A percentile compares a stretch with the other conserved stretches of the same genome.
phyloP scores from a whole-genome alignment of 1,139 yeast species.

The Yamadazyma membranifaciens region DNA sequence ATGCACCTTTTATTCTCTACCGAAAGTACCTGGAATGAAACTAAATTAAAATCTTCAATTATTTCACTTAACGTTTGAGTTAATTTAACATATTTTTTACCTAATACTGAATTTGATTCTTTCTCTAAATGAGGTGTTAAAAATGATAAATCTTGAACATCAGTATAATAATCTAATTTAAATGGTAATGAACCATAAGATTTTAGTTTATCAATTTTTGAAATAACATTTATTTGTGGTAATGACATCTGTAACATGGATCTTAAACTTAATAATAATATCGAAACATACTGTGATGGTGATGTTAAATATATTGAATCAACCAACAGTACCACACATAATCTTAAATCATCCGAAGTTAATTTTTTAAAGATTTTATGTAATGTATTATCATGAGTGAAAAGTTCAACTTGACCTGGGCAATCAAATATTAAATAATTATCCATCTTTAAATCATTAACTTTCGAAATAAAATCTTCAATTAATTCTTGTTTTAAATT shows the following conservation, averaged over 20 bases:
- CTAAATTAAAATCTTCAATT: conserved; percentile 83
- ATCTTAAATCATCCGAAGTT: conserved; percentile 55
- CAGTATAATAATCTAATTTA: conserved; percentile 81
- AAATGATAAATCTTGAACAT: conserved; percentile 78
- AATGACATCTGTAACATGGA: conserved; percentile 49
- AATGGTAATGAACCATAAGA: conserved; percentile 64
- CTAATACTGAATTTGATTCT: conserved; percentile 63
- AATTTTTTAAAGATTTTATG: conserved; percentile 35
- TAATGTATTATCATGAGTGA: conserved; percentile 45
- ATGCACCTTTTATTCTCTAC: conserved; percentile 90
- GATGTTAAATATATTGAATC: conserved; percentile 84
- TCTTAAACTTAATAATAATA: conserved; percentile 74
- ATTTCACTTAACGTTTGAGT: conserved; percentile 81
- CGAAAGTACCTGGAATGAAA: conserved; percentile 83
- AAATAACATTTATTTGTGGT: conserved; percentile 54
- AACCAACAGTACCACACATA: conserved; percentile 83
- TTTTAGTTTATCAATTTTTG: conserved; percentile 81
- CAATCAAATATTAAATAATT: conserved; percentile 86
- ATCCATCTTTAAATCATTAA: conserved; percentile 56
- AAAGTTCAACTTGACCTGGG: conserved; percentile 53
- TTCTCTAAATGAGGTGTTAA: conserved; percentile 67
- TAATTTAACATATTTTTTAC: conserved; percentile 62
- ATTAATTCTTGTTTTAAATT: conserved; percentile 42
- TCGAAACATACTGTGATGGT: conserved; percentile 89
- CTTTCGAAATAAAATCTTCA: conserved; percentile 59